Percentiles rank a stretch among this genome's conserved stretches.
Evolutionary conservation across 768 basidiomycete genomes (phyloP).

Genomic region (Asterophora parasitica): DNA sequence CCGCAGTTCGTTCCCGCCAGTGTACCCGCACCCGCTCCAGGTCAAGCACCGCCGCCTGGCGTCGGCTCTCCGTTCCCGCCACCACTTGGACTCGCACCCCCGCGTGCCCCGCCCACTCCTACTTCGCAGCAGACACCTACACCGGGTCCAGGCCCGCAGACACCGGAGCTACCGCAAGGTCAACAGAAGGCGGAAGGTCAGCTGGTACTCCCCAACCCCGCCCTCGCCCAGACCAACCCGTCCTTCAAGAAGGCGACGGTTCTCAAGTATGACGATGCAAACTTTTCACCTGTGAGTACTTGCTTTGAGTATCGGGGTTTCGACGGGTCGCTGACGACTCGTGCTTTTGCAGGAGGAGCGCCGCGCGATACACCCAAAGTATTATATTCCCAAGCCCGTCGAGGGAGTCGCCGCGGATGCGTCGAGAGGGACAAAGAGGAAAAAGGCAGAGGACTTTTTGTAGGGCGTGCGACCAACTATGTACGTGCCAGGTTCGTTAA

Average conservation of each 20-base stretch:
- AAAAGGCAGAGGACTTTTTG: slow-evolving; percentile 83
- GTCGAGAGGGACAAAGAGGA: slow-evolving; percentile 75
- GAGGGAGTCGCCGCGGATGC: slow-evolving; percentile 45
- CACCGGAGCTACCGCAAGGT: slow-evolving; percentile 9
- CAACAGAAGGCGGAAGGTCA: slow-evolving; percentile 22
- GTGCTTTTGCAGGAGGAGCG: slow-evolving; percentile 61
- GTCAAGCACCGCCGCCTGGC: too few species aligned
- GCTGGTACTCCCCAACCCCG: slow-evolving; percentile 50
- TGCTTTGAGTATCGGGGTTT: not conserved
- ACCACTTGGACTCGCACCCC: slow-evolving; percentile 15
- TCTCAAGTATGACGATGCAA: slow-evolving; percentile 70
- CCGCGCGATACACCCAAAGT: slow-evolving; percentile 60
- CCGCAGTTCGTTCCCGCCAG: slow-evolving; percentile 29
- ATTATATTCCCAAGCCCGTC: slow-evolving; percentile 43
- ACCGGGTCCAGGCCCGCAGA: slow-evolving; percentile 3
- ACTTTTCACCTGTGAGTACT: slow-evolving; percentile 68
- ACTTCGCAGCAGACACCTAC: slow-evolving; percentile 13
- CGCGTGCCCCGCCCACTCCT: slow-evolving; percentile 15
- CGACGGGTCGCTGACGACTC: not conserved
- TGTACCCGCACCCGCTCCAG: not conserved
- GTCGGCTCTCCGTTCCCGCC: slow-evolving; percentile 1
- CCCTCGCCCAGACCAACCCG: slow-evolving; percentile 60
- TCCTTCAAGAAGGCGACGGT: slow-evolving; percentile 72
- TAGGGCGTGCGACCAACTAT: slow-evolving; percentile 24
- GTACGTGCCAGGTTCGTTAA: not conserved